Evolutionary conservation across 257 asterid genomes (phyloP).

Genomic region (Solanum appendiculatum): DNA sequence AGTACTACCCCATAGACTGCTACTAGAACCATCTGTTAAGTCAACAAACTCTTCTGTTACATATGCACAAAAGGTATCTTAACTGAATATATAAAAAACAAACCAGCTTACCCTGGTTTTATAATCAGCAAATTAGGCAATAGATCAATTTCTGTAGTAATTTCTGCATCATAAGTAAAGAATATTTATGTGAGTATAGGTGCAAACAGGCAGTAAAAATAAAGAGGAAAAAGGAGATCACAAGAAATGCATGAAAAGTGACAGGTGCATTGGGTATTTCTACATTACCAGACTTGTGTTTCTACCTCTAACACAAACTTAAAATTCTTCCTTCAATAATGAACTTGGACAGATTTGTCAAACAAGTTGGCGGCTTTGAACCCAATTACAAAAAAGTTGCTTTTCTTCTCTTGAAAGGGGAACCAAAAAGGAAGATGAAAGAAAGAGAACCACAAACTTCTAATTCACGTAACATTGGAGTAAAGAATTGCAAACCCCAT

Average conservation of each 20-base stretch:
- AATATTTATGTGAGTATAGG: constrained; percentile 1
- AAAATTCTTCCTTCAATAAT: not conserved
- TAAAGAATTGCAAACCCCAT: constrained; percentile 42
- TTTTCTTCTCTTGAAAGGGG: not conserved
- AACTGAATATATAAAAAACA: not conserved
- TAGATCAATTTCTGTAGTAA: constrained; percentile 18
- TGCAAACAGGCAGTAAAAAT: not conserved
- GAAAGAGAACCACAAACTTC: constrained; percentile 22
- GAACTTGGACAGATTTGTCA: not conserved
- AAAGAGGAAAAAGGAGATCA: constrained; percentile 39
- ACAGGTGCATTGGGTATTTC: constrained; percentile 9
- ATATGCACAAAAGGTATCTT: not conserved
- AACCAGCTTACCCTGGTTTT: constrained; percentile 35
- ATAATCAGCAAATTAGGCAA: constrained; percentile 22
- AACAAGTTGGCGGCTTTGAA: not conserved
- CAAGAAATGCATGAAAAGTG: constrained; percentile 54
- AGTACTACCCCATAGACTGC: constrained; percentile 18
- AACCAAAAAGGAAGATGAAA: not conserved
- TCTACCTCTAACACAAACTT: not conserved
- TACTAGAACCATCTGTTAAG: constrained; percentile 10
- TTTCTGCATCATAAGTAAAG: constrained; percentile 37
- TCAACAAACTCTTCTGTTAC: not conserved
- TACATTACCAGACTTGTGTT: not conserved
- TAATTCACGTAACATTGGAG: constrained; percentile 38
- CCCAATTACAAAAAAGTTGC: not conserved